Evolutionary conservation across 176 grass and related monocot species (phyloP), one percentile per base, ranked within the genome.

Genomic region (Oryza longistaminata): DNA sequence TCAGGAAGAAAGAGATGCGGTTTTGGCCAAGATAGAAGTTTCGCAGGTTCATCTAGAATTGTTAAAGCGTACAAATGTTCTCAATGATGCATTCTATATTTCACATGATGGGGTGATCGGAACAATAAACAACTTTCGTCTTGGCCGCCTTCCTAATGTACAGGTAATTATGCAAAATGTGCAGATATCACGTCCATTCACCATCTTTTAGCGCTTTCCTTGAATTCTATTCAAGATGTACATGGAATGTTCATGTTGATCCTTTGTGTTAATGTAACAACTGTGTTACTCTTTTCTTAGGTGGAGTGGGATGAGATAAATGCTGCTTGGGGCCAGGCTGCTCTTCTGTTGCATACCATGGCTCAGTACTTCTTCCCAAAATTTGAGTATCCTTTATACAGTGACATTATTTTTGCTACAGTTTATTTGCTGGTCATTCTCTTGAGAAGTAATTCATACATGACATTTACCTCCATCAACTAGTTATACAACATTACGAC

Each of bases 251-350:
- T 49, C 15, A 31, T 42, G 11, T 34, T 48, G 31, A 66, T 68
- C 44, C 6, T 50, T 29, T 50, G 77, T 75, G 65, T 44, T 84
- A 75, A 82, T 9, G 6, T 12, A 45, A 66, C 42, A 50, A 73
- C 52, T 39, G n/a, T 71, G 24, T 81, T 76, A 34, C 42, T 84
- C 12, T 85, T 34, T 33, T 37, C 44, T 29, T 82, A 95, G 97
- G 97, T 99, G 85, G 97, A 99, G 29, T 99, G 96, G 93, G 96
- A 99, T 84, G 96, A 99, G 85, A 87, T 99, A 96, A 99, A 99
- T 94, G 96, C 93, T 89, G 96, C 96, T 65, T 96, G 96, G 96
- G 96, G 96, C 7, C 96, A 99, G 83, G 96, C 96, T 74, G 94
- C 93, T 73, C 96, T 99, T 87, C 88, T 99, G 40, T 88, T 99